These are phyloP conservation scores for Hypholoma sublateritium DNA, from an alignment of 768 basidiomycete species.

Conservation along the genomic window DNA sequence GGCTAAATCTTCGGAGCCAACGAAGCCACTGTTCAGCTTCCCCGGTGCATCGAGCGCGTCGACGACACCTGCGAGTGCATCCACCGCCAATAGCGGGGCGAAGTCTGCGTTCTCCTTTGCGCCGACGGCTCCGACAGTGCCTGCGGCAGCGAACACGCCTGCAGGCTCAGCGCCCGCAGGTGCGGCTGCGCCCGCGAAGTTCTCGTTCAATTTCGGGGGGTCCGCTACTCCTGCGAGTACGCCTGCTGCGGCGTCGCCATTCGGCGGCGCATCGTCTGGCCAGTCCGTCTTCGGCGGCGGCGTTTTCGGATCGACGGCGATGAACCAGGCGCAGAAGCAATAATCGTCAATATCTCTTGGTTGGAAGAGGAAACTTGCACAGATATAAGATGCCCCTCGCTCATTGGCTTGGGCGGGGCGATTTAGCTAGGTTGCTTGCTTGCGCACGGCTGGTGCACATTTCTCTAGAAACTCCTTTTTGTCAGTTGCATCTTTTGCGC, in stretches of 20 bases:
- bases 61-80: not conserved
- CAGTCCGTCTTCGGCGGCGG: slow-evolving; percentile 3
- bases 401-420: not conserved
- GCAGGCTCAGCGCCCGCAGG: not conserved
- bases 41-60: not conserved
- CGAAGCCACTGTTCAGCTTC: slow-evolving; percentile 13
- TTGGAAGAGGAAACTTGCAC: not conserved
- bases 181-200: slow-evolving; percentile 5
- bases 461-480: not conserved
- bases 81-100: not conserved
- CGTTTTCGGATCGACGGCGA: slow-evolving; percentile 1
- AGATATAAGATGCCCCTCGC: not conserved
- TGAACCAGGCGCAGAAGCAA: slow-evolving; percentile 3
- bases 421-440: not conserved
- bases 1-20: slow-evolving; percentile 7
- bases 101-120: slow-evolving; percentile 18
- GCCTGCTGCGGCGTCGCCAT: slow-evolving; percentile 28
- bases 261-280: slow-evolving; percentile 15
- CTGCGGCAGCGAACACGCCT: not conserved
- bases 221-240: slow-evolving; percentile 10
- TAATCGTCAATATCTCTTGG: not conserved
- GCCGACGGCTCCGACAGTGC: not conserved
- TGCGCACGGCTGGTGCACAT: not conserved
- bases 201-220: slow-evolving; percentile 21
- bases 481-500: not conserved